Percentiles rank a stretch among this genome's conserved stretches.
These are phyloP conservation scores for Litsea cubeba DNA, from an alignment of 164 flowering plant species.

Conservation along the genomic window DNA sequence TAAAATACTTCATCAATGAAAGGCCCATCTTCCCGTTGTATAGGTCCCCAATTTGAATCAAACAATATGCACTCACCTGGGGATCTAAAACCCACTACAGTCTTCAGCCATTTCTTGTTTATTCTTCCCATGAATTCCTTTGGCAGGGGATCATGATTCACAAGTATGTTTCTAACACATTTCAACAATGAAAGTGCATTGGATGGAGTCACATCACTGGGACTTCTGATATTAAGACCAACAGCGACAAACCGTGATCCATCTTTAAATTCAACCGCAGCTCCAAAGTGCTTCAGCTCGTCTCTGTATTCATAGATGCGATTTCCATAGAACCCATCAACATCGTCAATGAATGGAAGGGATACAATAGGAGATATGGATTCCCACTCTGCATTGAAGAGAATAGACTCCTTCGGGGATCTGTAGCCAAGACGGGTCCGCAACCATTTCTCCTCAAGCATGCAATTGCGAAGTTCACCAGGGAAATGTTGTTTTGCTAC, in stretches of 20 bases:
- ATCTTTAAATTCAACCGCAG: conserved; percentile 12
- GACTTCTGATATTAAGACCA: conserved; percentile 8
- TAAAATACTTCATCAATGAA: conserved; percentile 60
- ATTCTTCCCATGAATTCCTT: conserved; percentile 21
- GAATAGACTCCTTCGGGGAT: conserved; percentile 42
- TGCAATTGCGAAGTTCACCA: conserved; percentile 22
- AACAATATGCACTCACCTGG: conserved; percentile 44
- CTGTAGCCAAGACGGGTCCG: conserved; percentile 44
- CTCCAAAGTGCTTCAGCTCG: conserved; percentile 25
- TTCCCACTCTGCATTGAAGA: conserved; percentile 25
- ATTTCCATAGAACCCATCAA: conserved; percentile 11
- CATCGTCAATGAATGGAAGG: conserved; percentile 25
- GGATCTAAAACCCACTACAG: conserved; percentile 41
- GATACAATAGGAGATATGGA: conserved; percentile 13
- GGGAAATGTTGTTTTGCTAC: conserved; percentile 18
- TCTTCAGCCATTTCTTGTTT: conserved; percentile 46
- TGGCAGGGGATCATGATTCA: conserved; percentile 13
- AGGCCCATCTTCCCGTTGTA: conserved; percentile 51
- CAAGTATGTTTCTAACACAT: conserved; percentile 8
- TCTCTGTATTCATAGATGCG: conserved; percentile 13
- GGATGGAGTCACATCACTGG: conserved; percentile 6
- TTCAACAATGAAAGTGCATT: conserved; percentile 13
- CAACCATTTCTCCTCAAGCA: conserved; percentile 48
- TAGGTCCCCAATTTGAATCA: conserved; percentile 27
- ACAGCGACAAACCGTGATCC: conserved; percentile 20